Base-by-base conservation (phyloP, 2,329 filamentous ascomycete genomes). In the Emydomyces testavorans region DNA sequence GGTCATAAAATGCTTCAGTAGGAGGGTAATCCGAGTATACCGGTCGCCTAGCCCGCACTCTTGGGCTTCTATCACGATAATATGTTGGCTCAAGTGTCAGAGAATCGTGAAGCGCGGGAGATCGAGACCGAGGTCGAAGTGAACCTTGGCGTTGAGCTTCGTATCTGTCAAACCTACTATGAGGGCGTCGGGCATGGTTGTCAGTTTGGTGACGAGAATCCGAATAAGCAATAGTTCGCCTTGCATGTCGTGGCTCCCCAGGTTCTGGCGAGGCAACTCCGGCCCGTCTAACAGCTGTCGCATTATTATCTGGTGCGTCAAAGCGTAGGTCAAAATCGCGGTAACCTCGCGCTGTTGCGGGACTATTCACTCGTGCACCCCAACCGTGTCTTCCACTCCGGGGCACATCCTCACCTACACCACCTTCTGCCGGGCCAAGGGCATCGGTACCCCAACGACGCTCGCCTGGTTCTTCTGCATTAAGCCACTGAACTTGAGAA, bases 111-210 rank as follows among this genome's bases (percentile, higher is more conserved):
- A 52, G 48, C 23, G 46, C 42, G 15, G 61, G 58, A n/a, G 61
- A 63, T 24, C 53, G 54, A 11, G 60, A 58, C n/a, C 54, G 48
- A 3, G 56, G 50, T 23, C 58, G 55, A 20, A 56, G 50, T 29
- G 55, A 55, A 21, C 50, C 53, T 42, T 60, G 59, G 8, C 57
- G 50, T 34, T 57, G 53, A 34, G 53, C 53, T 48, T 60, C 57
- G 39, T 60, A 60, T 31, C 58, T 52, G 23, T 58, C 58, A 42
- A 58, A 59, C n/a, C 58, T 52, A 46, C 57, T 61, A 11, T 53
- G 48, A 18, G 60, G 54, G 15, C 57, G 52, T 11, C 45, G 39
- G 10, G 47, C 28, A 43, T 42, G 18, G 4, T 54, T 42, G 10
- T 53, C 52, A 11, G 50, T 10, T 18, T 46, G 45, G 31, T 50